A percentile compares a stretch with the other conserved stretches of the same genome.
Evolutionary conservation across 768 basidiomycete species (phyloP).

Genomic region (Macrocybe gigantea): DNA sequence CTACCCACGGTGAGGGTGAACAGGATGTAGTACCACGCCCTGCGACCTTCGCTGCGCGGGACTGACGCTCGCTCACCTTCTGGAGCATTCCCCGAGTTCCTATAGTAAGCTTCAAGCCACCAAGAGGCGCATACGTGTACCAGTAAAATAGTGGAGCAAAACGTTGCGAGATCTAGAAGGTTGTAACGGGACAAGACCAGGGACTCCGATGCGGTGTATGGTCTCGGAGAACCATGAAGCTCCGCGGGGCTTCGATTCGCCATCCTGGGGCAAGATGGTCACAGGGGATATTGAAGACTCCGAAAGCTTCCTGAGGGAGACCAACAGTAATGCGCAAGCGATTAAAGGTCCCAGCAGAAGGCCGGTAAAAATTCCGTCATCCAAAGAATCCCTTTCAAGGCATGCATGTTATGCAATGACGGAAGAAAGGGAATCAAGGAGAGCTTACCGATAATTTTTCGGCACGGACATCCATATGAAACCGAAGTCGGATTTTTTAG

Average conservation of each 20-base stretch:
- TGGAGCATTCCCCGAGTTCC: conserved; percentile 29
- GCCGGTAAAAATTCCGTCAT: conserved; percentile 84
- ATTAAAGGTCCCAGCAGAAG: conserved; percentile 82
- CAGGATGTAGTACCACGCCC: conserved; percentile 57
- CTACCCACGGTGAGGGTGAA: conserved; percentile 55
- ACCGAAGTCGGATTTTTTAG: conserved; percentile 49
- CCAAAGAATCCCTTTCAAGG: conserved; percentile 57
- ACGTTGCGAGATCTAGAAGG: conserved; percentile 72
- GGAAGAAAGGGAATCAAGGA: neutral
- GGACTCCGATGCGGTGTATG: conserved; percentile 43
- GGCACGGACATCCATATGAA: conserved; percentile 90
- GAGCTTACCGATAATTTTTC: conserved; percentile 69
- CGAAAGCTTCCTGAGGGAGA: conserved; percentile 27
- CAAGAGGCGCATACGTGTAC: conserved; percentile 77
- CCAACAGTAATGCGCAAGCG: conserved; percentile 59
- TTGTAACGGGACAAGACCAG: conserved; percentile 67
- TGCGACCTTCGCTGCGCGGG: conserved; percentile 62
- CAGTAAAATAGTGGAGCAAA: conserved; percentile 76
- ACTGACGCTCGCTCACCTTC: conserved; percentile 74
- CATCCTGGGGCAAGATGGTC: conserved; percentile 52
- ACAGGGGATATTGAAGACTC: conserved; percentile 19
- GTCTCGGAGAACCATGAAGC: conserved; percentile 35
- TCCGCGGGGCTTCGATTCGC: conserved; percentile 69
- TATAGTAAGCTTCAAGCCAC: conserved; percentile 57
- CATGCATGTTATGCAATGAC: conserved; percentile 4